phyloP scores from a whole-genome alignment of 345 rosid species.

The Lumnitzera littorea region DNA sequence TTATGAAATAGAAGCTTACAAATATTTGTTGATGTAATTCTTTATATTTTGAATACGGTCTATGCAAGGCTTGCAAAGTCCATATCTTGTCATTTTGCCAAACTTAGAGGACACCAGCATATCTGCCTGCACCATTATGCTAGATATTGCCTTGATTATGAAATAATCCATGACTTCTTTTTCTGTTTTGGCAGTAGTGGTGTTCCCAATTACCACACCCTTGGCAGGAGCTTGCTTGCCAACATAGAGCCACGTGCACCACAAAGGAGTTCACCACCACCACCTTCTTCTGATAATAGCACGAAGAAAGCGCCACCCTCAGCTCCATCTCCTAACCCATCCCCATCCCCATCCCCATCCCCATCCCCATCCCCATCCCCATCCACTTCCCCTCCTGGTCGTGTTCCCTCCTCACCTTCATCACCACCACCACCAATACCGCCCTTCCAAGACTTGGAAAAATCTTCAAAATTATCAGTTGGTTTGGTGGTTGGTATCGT shows the following conservation, averaged over 20 bases:
- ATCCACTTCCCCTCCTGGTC: background rate
- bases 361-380: background rate
- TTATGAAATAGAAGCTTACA: too few species aligned
- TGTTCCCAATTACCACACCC: constrained; percentile 9
- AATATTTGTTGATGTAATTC: too few species aligned
- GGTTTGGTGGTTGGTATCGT: constrained; percentile 15
- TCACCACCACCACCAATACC: background rate
- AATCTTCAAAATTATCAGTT: background rate
- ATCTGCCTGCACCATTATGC: too few species aligned
- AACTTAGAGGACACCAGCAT: too few species aligned
- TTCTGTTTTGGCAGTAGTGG: too few species aligned
- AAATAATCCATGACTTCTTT: too few species aligned
- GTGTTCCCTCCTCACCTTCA: background rate
- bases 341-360: constrained; percentile 15
- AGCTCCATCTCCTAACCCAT: constrained; percentile 10
- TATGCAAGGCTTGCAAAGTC: too few species aligned
- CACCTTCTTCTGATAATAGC: background rate
- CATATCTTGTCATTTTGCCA: too few species aligned
- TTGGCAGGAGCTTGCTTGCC: constrained; percentile 24
- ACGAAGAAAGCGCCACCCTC: background rate
- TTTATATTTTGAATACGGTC: too few species aligned
- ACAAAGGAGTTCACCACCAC: background rate
- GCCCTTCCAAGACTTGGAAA: too few species aligned
- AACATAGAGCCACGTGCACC: background rate
- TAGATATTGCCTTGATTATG: too few species aligned